Conservation (phyloP, 2,329 filamentous ascomycete species). For the Colletotrichum somersetense region DNA sequence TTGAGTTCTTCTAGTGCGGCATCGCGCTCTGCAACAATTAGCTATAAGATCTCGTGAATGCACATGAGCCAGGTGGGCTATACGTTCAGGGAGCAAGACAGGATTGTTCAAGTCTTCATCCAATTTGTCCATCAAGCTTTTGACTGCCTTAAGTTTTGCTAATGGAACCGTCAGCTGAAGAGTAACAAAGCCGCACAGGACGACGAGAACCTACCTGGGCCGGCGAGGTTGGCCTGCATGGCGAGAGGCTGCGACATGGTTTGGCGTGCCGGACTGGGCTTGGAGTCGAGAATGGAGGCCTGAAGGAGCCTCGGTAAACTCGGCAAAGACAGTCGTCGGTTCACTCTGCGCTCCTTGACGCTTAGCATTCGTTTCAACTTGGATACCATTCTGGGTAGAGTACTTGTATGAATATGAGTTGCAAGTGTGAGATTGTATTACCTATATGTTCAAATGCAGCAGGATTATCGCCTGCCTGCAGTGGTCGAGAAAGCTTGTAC, state of each 20-base stretch:
- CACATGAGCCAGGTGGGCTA: conserved; percentile 62
- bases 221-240: conserved; percentile 33
- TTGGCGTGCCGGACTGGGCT: conserved; percentile 10
- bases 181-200: too few species aligned
- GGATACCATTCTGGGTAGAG: conserved; percentile 16
- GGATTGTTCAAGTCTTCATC: conserved; percentile 71
- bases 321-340: conserved; percentile 4
- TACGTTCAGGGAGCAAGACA: conserved; percentile 59
- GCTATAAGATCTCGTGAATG: conserved; percentile 70
- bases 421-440: conserved; percentile 1
- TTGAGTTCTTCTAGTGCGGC: conserved; percentile 78
- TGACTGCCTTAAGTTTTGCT: conserved; percentile 79
- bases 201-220: conserved; percentile 20
- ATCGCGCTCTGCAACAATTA: conserved; percentile 67
- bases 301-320: not conserved
- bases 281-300: conserved; percentile 5
- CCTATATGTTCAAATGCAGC: conserved; percentile 9
- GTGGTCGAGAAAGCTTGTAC: conserved; percentile 7
- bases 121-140: conserved; percentile 72
- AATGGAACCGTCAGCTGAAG: conserved; percentile 40
- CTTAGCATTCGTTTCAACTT: conserved; percentile 31
- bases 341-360: conserved; percentile 10
- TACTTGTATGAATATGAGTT: not conserved
- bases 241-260: conserved; percentile 33
- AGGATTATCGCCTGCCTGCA: not conserved